Base-by-base conservation (phyloP, 495 filamentous ascomycete genomes). In the Penicillium subrubescens region DNA sequence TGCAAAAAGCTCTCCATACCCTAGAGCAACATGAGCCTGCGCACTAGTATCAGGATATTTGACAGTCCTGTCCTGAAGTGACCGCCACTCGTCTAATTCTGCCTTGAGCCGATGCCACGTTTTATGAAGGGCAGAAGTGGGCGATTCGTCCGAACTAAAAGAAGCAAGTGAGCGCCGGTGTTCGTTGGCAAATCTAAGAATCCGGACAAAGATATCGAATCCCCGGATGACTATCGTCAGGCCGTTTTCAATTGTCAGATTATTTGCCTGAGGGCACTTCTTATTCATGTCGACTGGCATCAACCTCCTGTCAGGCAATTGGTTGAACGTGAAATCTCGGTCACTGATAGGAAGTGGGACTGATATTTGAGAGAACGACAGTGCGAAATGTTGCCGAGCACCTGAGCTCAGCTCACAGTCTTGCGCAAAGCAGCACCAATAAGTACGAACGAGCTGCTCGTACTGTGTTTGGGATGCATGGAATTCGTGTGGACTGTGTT, bases 351-450 rank as follows among this genome's bases (percentile, higher is more conserved):
- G 79, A 27, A 81, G 71, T 2, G 79, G 79, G 0, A 81, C 79
- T 0, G 74, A 78, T 12, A 81, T 81, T 14, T 79, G 74, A 8
- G 73, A 77, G 57, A 81, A 81, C 5, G 79, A 79, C 5, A 80
- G 63, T 11, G 79, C 77, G 60, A 80, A 79, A 56, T 81, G 79
- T 54, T 81, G 79, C 8, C 79, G 74, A 27, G 79, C 79, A 10
- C 79, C 79, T 0, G 79, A 81, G 56, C 76, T 79, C 25, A 81
- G 62, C 59, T 81, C 79, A 66, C 79, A 81, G 57, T 81, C 79
- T 46, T 81, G 79, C 11, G 77, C 75, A 57, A 81, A 81, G 46
- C 77, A 79, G 62, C 74, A 76, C 79, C 79, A 81, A 62, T 81
- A 81, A 0, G 79, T 81, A 29, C 79, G 74, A 17, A 81, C 79